Evolutionary conservation across 345 rosid genomes (phyloP).

Genomic region (Hypericum perforatum): DNA sequence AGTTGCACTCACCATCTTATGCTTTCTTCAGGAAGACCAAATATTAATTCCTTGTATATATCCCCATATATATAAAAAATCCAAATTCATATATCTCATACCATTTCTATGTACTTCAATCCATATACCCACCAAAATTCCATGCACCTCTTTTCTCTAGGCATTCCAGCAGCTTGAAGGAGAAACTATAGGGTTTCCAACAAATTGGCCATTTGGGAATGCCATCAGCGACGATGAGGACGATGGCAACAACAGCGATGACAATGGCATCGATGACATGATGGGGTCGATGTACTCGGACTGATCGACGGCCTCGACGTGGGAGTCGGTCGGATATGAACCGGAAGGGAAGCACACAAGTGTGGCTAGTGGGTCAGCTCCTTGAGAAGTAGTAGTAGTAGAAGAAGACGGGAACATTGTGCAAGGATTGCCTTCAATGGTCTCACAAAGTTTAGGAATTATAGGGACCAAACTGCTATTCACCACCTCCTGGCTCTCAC

Average conservation of each 20-base stretch:
- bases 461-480: constrained; percentile 7
- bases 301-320: constrained; percentile 22
- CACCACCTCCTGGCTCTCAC: constrained; percentile 10
- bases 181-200: constrained; percentile 42
- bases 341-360: constrained; percentile 24
- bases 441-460: constrained; percentile 47
- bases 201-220: constrained; percentile 34
- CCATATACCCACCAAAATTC: not conserved
- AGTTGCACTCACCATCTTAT: constrained; percentile 23
- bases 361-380: constrained; percentile 16
- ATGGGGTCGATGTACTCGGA: constrained; percentile 52
- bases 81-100: constrained; percentile 10
- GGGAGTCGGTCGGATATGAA: constrained; percentile 6
- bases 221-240: constrained; percentile 24
- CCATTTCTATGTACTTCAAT: not conserved
- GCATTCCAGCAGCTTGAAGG: constrained; percentile 41
- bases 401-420: constrained; percentile 19
- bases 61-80: not conserved
- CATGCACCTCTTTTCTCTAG: constrained; percentile 18
- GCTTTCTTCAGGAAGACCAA: constrained; percentile 15
- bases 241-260: constrained; percentile 30
- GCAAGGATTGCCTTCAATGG: constrained; percentile 35
- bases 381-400: constrained; percentile 7
- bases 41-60: constrained; percentile 14
- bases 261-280: constrained; percentile 27